Evolutionary conservation across 2,329 filamentous ascomycete genomes (phyloP), one percentile per base, ranked within the genome.

Genomic region (Pseudogymnoascus sp.): DNA sequence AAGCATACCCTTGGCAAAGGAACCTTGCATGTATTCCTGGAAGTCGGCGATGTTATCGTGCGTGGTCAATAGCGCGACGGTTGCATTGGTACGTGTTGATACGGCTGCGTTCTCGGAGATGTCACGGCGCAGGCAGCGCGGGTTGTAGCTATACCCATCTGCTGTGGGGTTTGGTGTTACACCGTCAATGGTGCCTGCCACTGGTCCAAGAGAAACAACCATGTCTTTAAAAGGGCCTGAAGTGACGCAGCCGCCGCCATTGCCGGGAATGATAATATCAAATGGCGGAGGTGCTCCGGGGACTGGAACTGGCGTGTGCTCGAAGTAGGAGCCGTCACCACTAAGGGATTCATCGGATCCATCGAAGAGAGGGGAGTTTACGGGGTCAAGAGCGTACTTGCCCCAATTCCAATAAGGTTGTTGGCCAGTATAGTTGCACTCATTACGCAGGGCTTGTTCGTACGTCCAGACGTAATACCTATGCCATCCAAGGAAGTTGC

Each of bases 231-330:
- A 80, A 1, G 79, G 79, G 1, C 79, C 79, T 1, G 73, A 75
- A 13, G 70, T 74, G 2, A 86, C 75, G 68, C 82, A 85, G 1
- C 83, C 83, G 40, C 83, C 82, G 13, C 83, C 83, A 0, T 76
- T 76, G n/a, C 81, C 83, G 0, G 78, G 77, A 0, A 79, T 80
- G 61, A 73, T 68, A 67, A 75, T 67, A 37, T 69, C 67, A 2
- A 69, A 59, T 56, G 47, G 47, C n/a, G 47, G 26, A 2, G 47
- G 26, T 3, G 62, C 61, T 0, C 64, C 67, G 24, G 68, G 67
- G 1, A 72, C 65, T 2, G 64, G 68, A 6, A 68, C 63, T 10
- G 72, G 73, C 10, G 69, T 69, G 59, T 74, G 69, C 1, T 68
- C 63, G 26, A 68, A 66, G 59, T 70, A 74, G 2, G 64, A 72